phyloP scores from a whole-genome alignment of 148 eudicot species.

The Polygonum aviculare region DNA sequence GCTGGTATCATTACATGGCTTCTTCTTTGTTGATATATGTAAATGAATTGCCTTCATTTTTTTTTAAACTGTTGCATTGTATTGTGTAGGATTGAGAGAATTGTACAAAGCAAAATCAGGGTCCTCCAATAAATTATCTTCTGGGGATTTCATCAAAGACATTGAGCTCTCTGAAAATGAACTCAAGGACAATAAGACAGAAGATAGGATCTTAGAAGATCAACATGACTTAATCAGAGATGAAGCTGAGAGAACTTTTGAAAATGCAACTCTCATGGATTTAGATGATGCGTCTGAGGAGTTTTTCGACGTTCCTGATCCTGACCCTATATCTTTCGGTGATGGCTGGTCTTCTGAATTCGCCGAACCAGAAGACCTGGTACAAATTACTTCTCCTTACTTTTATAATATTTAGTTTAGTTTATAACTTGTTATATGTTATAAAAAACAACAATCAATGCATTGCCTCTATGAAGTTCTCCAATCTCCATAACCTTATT shows the following conservation, averaged over 20 bases:
- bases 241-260: constrained; percentile 23
- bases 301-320: constrained; percentile 68
- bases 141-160: constrained; percentile 22
- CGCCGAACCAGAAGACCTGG: constrained; percentile 29
- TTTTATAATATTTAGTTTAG: neutral
- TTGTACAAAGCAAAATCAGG: constrained; percentile 46
- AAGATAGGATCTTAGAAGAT: constrained; percentile 15
- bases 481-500: neutral
- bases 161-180: constrained; percentile 20
- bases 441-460: neutral
- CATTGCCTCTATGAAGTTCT: neutral
- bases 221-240: constrained; percentile 19
- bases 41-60: neutral
- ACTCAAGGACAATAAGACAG: constrained; percentile 20
- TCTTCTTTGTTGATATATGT: neutral
- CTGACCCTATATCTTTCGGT: constrained; percentile 25
- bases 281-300: constrained; percentile 55
- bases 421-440: neutral
- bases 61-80: constrained; percentile 1
- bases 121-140: constrained; percentile 21
- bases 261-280: constrained; percentile 32
- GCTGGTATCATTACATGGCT: constrained; percentile 37
- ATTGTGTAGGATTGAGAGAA: constrained; percentile 52
- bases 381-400: constrained; percentile 10
- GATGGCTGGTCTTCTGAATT: constrained; percentile 39